Evolutionary conservation across 1,284 basidiomycete species (phyloP).

Genomic region (Boletus semigastroideus): DNA sequence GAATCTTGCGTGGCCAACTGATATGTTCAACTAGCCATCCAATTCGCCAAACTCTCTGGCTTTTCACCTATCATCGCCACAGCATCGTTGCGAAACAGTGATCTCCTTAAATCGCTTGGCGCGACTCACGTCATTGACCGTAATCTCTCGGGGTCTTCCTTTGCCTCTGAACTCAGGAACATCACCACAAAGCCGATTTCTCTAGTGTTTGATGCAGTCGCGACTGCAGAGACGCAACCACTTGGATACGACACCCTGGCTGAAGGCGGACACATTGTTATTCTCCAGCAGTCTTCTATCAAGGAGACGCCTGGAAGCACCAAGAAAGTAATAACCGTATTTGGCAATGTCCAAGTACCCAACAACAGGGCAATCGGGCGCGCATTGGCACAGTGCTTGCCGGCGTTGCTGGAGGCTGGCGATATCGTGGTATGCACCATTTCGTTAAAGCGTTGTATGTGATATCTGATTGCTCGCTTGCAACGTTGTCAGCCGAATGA

Average conservation of each 20-base stretch:
- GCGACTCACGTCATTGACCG: slow-evolving; percentile 36
- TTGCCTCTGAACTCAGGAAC: slow-evolving; percentile 12
- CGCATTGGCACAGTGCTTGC: slow-evolving; percentile 13
- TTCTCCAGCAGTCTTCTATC: slow-evolving; percentile 3
- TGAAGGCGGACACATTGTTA: slow-evolving; percentile 19
- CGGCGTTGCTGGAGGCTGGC: slow-evolving; percentile 17
- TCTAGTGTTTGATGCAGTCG: slow-evolving; percentile 22
- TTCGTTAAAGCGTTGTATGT: background rate
- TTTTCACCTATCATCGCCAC: slow-evolving; percentile 34
- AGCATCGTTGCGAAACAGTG: slow-evolving; percentile 33
- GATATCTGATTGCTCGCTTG: background rate
- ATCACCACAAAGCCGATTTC: slow-evolving; percentile 13
- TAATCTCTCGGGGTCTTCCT: slow-evolving; percentile 6
- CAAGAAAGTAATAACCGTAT: slow-evolving; percentile 13
- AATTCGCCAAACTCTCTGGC: slow-evolving; percentile 35
- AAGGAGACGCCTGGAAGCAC: slow-evolving; percentile 14
- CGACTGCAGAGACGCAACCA: slow-evolving; percentile 19
- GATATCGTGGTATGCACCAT: slow-evolving; percentile 22
- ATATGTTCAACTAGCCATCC: slow-evolving; percentile 33
- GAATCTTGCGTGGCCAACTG: background rate
- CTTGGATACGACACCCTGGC: slow-evolving; percentile 22
- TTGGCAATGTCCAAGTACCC: slow-evolving; percentile 10
- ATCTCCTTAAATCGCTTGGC: slow-evolving; percentile 35
- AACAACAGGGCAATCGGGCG: slow-evolving; percentile 17
- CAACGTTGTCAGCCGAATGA: slow-evolving; percentile 17